Conservation (phyloP, 2,329 filamentous ascomycete species). For the Cadophora sp. region DNA sequence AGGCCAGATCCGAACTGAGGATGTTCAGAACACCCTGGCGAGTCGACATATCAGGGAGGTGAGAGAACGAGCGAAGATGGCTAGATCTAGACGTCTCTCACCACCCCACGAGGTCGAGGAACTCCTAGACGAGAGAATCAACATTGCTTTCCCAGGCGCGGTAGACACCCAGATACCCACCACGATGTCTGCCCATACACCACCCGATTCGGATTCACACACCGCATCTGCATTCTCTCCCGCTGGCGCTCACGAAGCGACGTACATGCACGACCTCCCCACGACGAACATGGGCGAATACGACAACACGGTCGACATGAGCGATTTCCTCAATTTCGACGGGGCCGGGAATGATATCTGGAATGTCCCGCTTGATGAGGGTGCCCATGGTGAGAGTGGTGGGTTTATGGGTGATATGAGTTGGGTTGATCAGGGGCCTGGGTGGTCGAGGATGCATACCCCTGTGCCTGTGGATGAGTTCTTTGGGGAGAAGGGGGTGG, state of each 20-base stretch:
- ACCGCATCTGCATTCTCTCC: conserved; percentile 9
- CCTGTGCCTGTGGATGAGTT: conserved; percentile 29
- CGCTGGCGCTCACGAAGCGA: neutral
- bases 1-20: conserved; percentile 17
- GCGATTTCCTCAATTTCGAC: conserved; percentile 39
- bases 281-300: neutral
- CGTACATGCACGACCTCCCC: neutral
- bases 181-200: conserved; percentile 31
- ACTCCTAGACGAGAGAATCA: neutral
- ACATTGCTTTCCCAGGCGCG: conserved; percentile 1
- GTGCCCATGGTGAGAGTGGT: conserved; percentile 39
- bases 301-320: conserved; percentile 26
- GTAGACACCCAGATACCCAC: neutral
- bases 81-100: conserved; percentile 24
- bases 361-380: conserved; percentile 37
- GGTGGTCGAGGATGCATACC: conserved; percentile 36
- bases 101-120: conserved; percentile 20
- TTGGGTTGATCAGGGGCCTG: conserved; percentile 36
- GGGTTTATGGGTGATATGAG: conserved; percentile 41
- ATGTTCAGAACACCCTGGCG: conserved; percentile 10
- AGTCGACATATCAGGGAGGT: conserved; percentile 26
- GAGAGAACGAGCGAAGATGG: conserved; percentile 3
- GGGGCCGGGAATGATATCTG: conserved; percentile 30
- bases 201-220: conserved; percentile 30
- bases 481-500: conserved; percentile 1